phyloP scores from a whole-genome alignment of 345 rosid genomes.

The Lepidium africanum region DNA sequence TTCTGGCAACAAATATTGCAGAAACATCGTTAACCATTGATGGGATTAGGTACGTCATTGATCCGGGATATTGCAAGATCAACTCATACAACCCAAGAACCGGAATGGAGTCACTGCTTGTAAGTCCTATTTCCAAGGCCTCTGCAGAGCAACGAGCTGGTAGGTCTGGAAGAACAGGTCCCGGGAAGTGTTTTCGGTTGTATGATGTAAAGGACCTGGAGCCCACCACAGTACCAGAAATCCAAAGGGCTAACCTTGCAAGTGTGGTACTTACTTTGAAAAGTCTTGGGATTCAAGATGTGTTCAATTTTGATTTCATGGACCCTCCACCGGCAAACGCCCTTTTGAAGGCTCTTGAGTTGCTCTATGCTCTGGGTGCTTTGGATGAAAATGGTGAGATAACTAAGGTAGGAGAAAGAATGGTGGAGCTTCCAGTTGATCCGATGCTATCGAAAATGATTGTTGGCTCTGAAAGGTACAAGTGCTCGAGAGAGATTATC shows the following conservation, averaged over 20 bases:
- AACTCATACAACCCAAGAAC: slow-evolving; percentile 85
- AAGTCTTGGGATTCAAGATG: slow-evolving; percentile 89
- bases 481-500: slow-evolving; percentile 78
- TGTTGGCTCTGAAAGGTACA: slow-evolving; percentile 71
- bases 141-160: slow-evolving; percentile 96
- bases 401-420: slow-evolving; percentile 81
- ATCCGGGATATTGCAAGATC: slow-evolving; percentile 89
- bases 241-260: slow-evolving; percentile 87
- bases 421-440: slow-evolving; percentile 96
- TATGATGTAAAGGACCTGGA: slow-evolving; percentile 75
- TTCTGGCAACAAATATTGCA: slow-evolving; percentile 89
- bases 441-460: slow-evolving; percentile 89
- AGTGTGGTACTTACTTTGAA: slow-evolving; percentile 80
- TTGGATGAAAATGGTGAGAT: slow-evolving; percentile 71
- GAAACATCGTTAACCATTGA: slow-evolving; percentile 92
- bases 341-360: slow-evolving; percentile 68
- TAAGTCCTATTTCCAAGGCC: slow-evolving; percentile 86
- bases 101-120: slow-evolving; percentile 86
- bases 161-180: slow-evolving; percentile 93
- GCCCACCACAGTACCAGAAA: slow-evolving; percentile 83
- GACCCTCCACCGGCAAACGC: slow-evolving; percentile 91
- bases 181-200: slow-evolving; percentile 82
- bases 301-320: slow-evolving; percentile 83
- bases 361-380: slow-evolving; percentile 79
- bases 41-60: slow-evolving; percentile 80